A percentile compares a stretch with the other conserved stretches of the same genome.
Conservation (phyloP, 208 protist genomes). For the Leishmania tarentolae region DNA sequence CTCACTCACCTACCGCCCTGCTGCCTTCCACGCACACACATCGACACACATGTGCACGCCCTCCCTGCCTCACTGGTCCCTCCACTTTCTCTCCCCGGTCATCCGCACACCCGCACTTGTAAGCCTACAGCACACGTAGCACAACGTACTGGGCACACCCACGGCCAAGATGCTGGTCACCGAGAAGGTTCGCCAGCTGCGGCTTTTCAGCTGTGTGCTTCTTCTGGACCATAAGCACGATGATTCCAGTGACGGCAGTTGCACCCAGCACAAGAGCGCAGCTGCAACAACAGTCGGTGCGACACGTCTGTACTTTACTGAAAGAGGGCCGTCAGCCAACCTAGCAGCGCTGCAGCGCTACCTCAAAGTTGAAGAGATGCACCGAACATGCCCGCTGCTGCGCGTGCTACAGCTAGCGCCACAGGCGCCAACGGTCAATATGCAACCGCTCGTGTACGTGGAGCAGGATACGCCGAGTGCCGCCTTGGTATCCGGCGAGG, state of each 20-base stretch:
- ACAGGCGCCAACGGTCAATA: not conserved
- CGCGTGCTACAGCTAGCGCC: conserved; percentile 8
- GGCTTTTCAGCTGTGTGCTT: conserved; percentile 1
- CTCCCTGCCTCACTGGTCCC: not conserved
- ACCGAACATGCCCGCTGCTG: conserved; percentile 8
- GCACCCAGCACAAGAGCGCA: not conserved
- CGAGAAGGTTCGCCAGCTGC: not conserved
- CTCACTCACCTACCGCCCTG: not conserved
- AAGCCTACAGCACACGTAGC: not conserved
- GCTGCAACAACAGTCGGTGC: not conserved
- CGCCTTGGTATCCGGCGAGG: not conserved
- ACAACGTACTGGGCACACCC: not conserved
- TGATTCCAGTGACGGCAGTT: too few relatives aligned
- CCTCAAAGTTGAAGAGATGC: not conserved
- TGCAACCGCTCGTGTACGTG: conserved; percentile 16
- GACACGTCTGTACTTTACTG: conserved; percentile 16
- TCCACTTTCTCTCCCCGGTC: not conserved
- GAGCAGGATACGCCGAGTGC: not conserved
- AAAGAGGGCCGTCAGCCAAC: not conserved
- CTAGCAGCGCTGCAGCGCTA: conserved; percentile 13
- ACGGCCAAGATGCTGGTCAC: not conserved
- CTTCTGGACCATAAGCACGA: not conserved
- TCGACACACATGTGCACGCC: not conserved
- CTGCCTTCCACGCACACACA: not conserved
- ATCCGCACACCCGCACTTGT: not conserved